Base-by-base conservation (phyloP, 2,329 filamentous ascomycete genomes). In the Stylonectria norvegica region DNA sequence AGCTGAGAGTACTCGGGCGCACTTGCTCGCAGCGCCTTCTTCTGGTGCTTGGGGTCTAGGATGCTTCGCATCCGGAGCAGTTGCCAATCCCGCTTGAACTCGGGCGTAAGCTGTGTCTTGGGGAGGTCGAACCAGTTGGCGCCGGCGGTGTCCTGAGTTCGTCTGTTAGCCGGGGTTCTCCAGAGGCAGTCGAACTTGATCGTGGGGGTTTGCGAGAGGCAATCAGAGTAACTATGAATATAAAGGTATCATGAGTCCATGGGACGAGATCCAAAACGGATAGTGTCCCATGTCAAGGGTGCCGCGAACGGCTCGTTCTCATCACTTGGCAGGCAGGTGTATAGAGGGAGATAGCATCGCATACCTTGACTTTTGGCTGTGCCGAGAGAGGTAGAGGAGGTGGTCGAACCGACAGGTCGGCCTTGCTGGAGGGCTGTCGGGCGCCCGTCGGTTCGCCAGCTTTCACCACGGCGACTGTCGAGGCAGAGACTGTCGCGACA, bases 1-100 rank as follows among this genome's bases (percentile, higher is more conserved):
- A 95, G 80, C 56, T 95, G 88, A 15, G 86, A 94, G 61, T 86
- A 97, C 46, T 89, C 81, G 1, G 93, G 93, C 8, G 60, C 54
- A 27, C 47, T 58, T 43, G 78, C 74, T 60, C 85, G 89, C 40
- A 80, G 76, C 36, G 91, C 83, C 65, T 96, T 97, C 63, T 91
- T 94, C 73, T 95, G 95, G 58, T 91, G 86, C 62, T 97, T 91
- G 1, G 89, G 83, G 52, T 97, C 91, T 16, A 97, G 74, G 15
- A 95, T 83, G 40, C 83, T 84, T 63, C 93, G 82, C 85, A 96
- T 91, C 50, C 88, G 83, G 43, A 98, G 72, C 9, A 97, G 72
- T 65, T 96, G 89, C 36, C 96, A 73, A 61, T 98, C 91, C 53
- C 89, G 79, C 66, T 90, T 95, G 47, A 96, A 73, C 58, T 94